Evolutionary conservation across 257 asterid genomes (phyloP).

Genomic region (Nicotiana otophora): DNA sequence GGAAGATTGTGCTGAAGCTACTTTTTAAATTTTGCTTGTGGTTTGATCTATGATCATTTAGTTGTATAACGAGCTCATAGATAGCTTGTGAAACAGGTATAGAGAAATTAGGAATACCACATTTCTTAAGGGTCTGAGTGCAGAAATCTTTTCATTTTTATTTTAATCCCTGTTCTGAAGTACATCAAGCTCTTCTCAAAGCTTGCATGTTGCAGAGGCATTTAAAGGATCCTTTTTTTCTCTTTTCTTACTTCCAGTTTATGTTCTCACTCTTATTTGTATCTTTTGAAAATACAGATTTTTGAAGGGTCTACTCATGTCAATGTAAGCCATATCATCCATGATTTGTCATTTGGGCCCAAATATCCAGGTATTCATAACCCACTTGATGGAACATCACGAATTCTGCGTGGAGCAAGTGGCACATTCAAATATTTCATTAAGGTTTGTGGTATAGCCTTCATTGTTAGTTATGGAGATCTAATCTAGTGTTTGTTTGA

Average conservation of each 20-base stretch:
- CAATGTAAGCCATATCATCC: constrained; percentile 90
- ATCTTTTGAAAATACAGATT: constrained; percentile 43
- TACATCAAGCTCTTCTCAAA: background rate
- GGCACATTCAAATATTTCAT: constrained; percentile 98
- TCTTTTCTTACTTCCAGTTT: background rate
- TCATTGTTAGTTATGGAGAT: background rate
- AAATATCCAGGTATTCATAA: constrained; percentile 95
- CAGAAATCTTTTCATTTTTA: background rate
- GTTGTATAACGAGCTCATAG: background rate
- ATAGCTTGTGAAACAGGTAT: background rate
- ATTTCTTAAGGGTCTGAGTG: background rate
- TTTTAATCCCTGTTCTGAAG: background rate
- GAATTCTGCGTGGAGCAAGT: constrained; percentile 76
- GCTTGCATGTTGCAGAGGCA: background rate
- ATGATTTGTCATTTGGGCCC: constrained; percentile 93
- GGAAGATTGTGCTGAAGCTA: background rate
- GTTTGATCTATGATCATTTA: background rate
- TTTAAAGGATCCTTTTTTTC: background rate
- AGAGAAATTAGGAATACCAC: background rate
- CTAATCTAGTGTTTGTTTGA: background rate
- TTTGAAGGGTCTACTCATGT: constrained; percentile 80
- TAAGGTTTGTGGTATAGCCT: constrained; percentile 47
- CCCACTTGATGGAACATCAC: constrained; percentile 84
- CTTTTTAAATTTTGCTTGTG: background rate
- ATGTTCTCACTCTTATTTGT: background rate